Conservation (phyloP, 192 early-diverging fungal species). For the Radiomyces spectabilis region DNA sequence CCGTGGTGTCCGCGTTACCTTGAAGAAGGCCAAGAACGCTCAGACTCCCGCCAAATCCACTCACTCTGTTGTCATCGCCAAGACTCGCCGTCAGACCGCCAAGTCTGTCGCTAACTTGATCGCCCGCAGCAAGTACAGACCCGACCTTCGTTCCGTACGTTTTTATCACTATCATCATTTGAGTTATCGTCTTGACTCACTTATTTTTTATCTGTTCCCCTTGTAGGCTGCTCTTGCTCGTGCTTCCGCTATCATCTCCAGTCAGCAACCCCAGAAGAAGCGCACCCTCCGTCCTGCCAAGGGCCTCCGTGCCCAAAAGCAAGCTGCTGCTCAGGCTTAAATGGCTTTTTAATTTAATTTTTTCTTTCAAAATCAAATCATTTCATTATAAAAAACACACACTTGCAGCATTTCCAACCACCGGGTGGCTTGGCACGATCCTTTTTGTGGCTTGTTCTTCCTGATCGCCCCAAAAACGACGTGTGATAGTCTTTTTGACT, state of each 20-base stretch:
- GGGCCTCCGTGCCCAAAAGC: slow-evolving; percentile 48
- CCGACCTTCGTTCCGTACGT: slow-evolving; percentile 59
- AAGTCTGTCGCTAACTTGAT: slow-evolving; percentile 57
- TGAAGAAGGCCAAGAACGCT: slow-evolving; percentile 50
- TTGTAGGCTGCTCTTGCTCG: slow-evolving; percentile 69
- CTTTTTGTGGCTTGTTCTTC: too few species aligned
- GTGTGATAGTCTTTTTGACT: too few species aligned
- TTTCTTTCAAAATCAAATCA: too few species aligned
- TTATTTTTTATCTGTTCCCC: neutral
- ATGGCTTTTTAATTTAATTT: neutral
- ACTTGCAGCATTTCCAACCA: too few species aligned
- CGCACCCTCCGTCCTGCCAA: slow-evolving; percentile 51
- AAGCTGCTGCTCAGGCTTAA: slow-evolving; percentile 5
- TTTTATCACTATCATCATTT: neutral
- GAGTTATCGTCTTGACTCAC: neutral
- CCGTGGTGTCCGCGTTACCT: slow-evolving; percentile 57
- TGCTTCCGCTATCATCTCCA: slow-evolving; percentile 53
- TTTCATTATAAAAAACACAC: too few species aligned
- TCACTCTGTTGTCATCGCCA: slow-evolving; percentile 50
- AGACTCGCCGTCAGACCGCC: slow-evolving; percentile 54
- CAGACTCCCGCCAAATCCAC: slow-evolving; percentile 44
- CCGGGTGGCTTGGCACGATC: too few species aligned
- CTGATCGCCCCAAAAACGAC: too few species aligned
- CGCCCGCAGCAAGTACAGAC: slow-evolving; percentile 54
- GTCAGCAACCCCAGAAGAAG: slow-evolving; percentile 55